Conservation (phyloP, 2,329 filamentous ascomycete genomes). For the Calonectria multiphialidica region DNA sequence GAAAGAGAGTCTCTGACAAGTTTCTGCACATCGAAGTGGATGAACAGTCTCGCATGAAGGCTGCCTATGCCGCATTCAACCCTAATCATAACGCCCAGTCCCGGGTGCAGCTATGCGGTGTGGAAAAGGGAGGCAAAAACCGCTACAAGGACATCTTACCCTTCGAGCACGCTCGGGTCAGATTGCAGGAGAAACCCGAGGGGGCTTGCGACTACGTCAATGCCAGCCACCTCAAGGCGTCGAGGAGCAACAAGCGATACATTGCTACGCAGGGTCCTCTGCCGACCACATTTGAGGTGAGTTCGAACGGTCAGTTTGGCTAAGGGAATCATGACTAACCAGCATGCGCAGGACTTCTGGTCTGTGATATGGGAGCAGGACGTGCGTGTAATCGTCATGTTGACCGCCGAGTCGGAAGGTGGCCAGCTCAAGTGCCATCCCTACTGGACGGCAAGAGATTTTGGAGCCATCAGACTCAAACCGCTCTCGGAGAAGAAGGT, state of each 20-base stretch:
- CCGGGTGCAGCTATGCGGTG: slow-evolving; percentile 83
- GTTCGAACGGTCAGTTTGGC: slow-evolving; percentile 39
- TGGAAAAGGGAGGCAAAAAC: slow-evolving; percentile 96
- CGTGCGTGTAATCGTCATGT: slow-evolving; percentile 93
- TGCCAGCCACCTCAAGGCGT: slow-evolving; percentile 85
- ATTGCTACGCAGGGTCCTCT: slow-evolving; percentile 96
- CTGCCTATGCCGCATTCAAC: slow-evolving; percentile 70
- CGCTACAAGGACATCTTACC: slow-evolving; percentile 98
- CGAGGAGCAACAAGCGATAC: slow-evolving; percentile 89
- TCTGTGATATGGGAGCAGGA: slow-evolving; percentile 98
- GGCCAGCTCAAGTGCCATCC: slow-evolving; percentile 95
- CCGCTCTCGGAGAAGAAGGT: slow-evolving; percentile 85
- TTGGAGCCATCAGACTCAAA: slow-evolving; percentile 82
- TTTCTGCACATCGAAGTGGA: slow-evolving; percentile 87
- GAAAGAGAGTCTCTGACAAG: slow-evolving; percentile 83
- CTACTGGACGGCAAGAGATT: slow-evolving; percentile 87
- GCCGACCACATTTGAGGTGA: slow-evolving; percentile 89
- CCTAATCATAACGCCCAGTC: slow-evolving; percentile 45
- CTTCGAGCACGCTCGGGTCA: slow-evolving; percentile 93
- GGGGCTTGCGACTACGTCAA: slow-evolving; percentile 95
- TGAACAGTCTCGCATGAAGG: slow-evolving; percentile 93
- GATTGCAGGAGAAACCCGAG: slow-evolving; percentile 74
- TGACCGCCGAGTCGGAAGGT: slow-evolving; percentile 94
- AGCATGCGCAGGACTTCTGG: slow-evolving; percentile 86
- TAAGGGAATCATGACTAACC: slow-evolving; percentile 28